Conservation (phyloP, 1,284 basidiomycete species). For the Dichomitus squalens region DNA sequence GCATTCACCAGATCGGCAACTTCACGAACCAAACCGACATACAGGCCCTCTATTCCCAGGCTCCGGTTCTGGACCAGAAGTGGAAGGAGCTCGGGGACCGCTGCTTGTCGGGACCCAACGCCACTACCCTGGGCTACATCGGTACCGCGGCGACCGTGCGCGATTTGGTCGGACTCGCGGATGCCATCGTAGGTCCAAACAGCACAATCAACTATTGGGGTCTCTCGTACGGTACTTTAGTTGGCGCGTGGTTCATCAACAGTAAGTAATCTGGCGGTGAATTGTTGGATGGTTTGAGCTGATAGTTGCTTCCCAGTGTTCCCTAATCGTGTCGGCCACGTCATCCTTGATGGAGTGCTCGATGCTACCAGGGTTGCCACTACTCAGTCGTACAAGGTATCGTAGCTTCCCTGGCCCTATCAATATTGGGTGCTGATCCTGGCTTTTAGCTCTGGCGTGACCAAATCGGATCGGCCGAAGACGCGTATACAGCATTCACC, state of each 20-base stretch:
- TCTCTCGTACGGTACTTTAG: slow-evolving; percentile 18
- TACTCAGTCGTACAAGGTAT: slow-evolving; percentile 10
- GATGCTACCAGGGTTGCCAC: slow-evolving; percentile 14
- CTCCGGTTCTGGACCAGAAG: slow-evolving; percentile 8
- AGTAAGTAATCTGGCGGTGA: slow-evolving; percentile 8
- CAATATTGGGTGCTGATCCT: background rate
- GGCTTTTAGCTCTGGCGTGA: slow-evolving; percentile 10
- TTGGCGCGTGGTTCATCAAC: slow-evolving; percentile 21
- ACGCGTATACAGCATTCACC: slow-evolving; percentile 15
- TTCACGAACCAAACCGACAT: slow-evolving; percentile 21
- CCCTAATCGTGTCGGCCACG: slow-evolving; percentile 19
- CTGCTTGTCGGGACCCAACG: slow-evolving; percentile 16
- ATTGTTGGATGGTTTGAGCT: background rate
- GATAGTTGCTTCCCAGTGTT: slow-evolving; percentile 4
- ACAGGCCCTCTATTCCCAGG: slow-evolving; percentile 9
- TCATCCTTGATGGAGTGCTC: slow-evolving; percentile 21
- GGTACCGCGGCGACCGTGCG: slow-evolving; percentile 23
- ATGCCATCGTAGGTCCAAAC: slow-evolving; percentile 17
- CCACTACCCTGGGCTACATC: slow-evolving; percentile 13
- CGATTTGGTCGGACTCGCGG: slow-evolving; percentile 22
- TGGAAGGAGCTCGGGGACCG: slow-evolving; percentile 12
- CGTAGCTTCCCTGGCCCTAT: background rate
- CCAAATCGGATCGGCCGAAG: slow-evolving; percentile 10
- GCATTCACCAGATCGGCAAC: slow-evolving; percentile 10
- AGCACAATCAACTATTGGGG: slow-evolving; percentile 21